phyloP scores from a whole-genome alignment of 352 stramenopile species.

The Phytophthora constricta region DNA sequence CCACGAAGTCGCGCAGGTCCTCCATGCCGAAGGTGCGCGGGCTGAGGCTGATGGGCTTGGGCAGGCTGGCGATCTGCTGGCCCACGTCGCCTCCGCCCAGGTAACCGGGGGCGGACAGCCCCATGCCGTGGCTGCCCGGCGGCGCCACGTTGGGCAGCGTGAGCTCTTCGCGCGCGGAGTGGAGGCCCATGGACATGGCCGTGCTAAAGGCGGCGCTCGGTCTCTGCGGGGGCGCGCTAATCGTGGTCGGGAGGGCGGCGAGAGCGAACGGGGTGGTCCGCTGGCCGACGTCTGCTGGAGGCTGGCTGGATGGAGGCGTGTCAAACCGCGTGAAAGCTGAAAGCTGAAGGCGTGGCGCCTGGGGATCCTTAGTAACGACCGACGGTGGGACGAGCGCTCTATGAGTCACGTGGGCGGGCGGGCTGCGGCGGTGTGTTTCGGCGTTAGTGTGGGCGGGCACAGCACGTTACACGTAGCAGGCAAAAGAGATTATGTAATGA shows the following conservation, averaged over 20 bases:
- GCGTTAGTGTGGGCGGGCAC: neutral
- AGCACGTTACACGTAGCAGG: slow-evolving; percentile 48
- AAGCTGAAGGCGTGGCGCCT: too few species aligned
- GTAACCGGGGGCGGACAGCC: slow-evolving; percentile 33
- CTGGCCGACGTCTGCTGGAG: slow-evolving; percentile 12
- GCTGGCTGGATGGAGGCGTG: slow-evolving; percentile 14
- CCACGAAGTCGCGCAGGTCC: slow-evolving; percentile 84
- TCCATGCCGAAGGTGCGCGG: slow-evolving; percentile 87
- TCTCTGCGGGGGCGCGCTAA: slow-evolving; percentile 42
- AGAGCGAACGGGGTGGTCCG: slow-evolving; percentile 5
- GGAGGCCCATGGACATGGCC: slow-evolving; percentile 73
- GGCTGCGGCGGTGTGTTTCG: slow-evolving; percentile 18
- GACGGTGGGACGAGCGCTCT: slow-evolving; percentile 1
- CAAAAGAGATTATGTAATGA: slow-evolving; percentile 87
- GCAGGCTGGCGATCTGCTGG: slow-evolving; percentile 41
- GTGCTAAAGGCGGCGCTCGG: slow-evolving; percentile 36
- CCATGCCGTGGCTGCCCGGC: slow-evolving; percentile 43
- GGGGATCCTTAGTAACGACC: slow-evolving; percentile 22
- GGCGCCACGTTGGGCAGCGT: slow-evolving; percentile 57
- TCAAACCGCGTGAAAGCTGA: slow-evolving; percentile 23
- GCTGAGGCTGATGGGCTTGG: slow-evolving; percentile 80
- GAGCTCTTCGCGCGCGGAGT: slow-evolving; percentile 76
- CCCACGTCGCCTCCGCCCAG: slow-evolving; percentile 43
- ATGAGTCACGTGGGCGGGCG: slow-evolving; percentile 4
- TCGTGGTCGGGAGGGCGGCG: slow-evolving; percentile 27